phyloP scores from a whole-genome alignment of 176 grass and related monocot species.

The Carex scoparia region DNA sequence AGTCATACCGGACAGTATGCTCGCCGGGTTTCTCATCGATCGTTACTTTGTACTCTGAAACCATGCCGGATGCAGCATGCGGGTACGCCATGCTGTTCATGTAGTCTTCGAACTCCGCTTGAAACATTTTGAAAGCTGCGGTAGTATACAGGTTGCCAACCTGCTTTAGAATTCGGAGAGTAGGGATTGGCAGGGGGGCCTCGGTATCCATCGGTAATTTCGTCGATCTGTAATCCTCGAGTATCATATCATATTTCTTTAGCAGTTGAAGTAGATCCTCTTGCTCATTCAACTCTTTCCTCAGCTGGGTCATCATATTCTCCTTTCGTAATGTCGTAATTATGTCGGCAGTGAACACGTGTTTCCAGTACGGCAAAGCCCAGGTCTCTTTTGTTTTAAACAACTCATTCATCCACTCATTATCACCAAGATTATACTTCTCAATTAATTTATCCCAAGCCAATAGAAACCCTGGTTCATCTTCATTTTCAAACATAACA shows the following conservation, averaged over 20 bases:
- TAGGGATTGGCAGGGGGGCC: slow-evolving; percentile 56
- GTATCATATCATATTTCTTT: slow-evolving; percentile 56
- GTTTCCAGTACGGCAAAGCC: slow-evolving; percentile 60
- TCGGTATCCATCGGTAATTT: slow-evolving; percentile 65
- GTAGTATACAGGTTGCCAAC: slow-evolving; percentile 71
- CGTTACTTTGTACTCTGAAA: slow-evolving; percentile 62
- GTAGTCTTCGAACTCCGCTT: slow-evolving; percentile 77
- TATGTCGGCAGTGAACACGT: slow-evolving; percentile 65
- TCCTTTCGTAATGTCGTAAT: slow-evolving; percentile 65
- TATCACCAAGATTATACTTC: slow-evolving; percentile 53
- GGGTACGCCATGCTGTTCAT: slow-evolving; percentile 83
- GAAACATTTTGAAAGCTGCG: slow-evolving; percentile 74
- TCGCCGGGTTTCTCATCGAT: slow-evolving; percentile 68
- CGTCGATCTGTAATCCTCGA: slow-evolving; percentile 59
- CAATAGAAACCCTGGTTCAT: slow-evolving; percentile 61
- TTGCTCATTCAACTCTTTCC: slow-evolving; percentile 57
- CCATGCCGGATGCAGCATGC: slow-evolving; percentile 41
- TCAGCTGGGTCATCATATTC: slow-evolving; percentile 53
- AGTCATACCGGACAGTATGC: slow-evolving; percentile 58
- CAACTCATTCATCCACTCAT: slow-evolving; percentile 56
- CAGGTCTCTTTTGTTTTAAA: slow-evolving; percentile 66
- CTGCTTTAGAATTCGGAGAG: slow-evolving; percentile 67
- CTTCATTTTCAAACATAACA: slow-evolving; percentile 77
- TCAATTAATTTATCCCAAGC: slow-evolving; percentile 66
- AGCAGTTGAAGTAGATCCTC: slow-evolving; percentile 70